phyloP scores from a whole-genome alignment of 768 basidiomycete genomes.

The Suillus variegatus region DNA sequence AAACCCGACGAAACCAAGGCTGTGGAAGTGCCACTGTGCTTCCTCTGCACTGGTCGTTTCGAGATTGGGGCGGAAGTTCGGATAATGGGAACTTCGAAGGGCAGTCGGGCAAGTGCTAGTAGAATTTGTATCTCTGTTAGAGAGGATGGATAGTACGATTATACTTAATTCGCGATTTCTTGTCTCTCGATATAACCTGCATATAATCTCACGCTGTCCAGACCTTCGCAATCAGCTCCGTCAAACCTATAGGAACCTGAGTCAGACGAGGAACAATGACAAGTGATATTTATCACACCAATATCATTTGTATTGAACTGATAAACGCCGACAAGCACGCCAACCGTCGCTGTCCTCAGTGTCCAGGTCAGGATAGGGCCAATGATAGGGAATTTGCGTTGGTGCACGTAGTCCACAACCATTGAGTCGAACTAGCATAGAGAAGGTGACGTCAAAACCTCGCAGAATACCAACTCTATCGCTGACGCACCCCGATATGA shows the following conservation, averaged over 20 bases:
- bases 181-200: background rate
- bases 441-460: background rate
- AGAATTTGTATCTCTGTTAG: conserved; percentile 17
- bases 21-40: conserved; percentile 63
- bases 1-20: conserved; percentile 51
- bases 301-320: conserved; percentile 99
- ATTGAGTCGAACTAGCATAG: conserved; percentile 69
- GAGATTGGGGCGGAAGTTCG: conserved; percentile 42
- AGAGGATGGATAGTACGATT: conserved; percentile 8
- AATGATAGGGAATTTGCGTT: conserved; percentile 88
- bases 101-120: conserved; percentile 24
- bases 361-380: conserved; percentile 75
- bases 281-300: conserved; percentile 53
- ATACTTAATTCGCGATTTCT: conserved; percentile 12
- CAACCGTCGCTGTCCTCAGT: conserved; percentile 75
- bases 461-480: background rate
- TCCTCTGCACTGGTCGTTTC: conserved; percentile 72
- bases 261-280: conserved; percentile 5
- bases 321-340: conserved; percentile 87
- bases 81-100: conserved; percentile 21
- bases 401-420: conserved; percentile 88
- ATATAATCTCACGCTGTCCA: conserved; percentile 67
- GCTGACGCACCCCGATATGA: conserved; percentile 82
- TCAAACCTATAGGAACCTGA: conserved; percentile 58
- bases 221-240: conserved; percentile 78